phyloP scores from a whole-genome alignment of 441 rosid species.

The Cnidoscolus chayamansa region DNA sequence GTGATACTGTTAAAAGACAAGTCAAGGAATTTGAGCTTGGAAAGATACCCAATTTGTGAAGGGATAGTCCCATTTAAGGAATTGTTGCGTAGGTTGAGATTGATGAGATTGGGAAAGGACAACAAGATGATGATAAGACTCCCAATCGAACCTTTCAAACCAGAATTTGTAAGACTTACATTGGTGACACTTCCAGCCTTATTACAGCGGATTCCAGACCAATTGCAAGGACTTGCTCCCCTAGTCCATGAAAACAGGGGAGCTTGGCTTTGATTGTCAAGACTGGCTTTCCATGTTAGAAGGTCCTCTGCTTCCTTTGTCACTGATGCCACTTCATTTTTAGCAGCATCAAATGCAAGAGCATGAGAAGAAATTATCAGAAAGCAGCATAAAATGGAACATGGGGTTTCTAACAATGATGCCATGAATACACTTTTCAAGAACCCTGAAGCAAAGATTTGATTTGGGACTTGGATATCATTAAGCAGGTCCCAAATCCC shows the following conservation, averaged over 20 bases:
- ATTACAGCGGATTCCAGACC: conserved; percentile 19
- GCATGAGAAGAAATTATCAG: no score
- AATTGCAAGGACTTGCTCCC: neutral
- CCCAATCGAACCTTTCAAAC: conserved; percentile 13
- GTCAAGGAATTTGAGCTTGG: neutral
- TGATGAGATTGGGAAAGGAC: conserved; percentile 9
- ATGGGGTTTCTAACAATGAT: no score
- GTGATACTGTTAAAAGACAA: neutral
- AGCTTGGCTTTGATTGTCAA: conserved; percentile 6
- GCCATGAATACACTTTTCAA: no score
- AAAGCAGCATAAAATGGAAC: no score
- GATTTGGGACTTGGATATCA: no score
- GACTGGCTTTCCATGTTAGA: conserved; percentile 12
- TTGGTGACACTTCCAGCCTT: neutral
- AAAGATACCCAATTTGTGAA: neutral
- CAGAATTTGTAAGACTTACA: conserved; percentile 10
- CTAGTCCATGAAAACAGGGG: conserved; percentile 12
- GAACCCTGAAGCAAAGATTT: no score
- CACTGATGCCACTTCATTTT: no score
- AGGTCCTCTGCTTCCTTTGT: conserved; percentile 15
- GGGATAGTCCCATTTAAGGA: conserved; percentile 8
- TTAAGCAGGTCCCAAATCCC: no score
- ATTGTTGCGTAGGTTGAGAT: neutral
- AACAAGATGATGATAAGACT: conserved; percentile 14
- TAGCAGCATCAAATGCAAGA: no score